Percentiles rank a stretch among this genome's conserved stretches.
Evolutionary conservation across 257 asterid species (phyloP).

Genomic region (Solanum raphanifolium): DNA sequence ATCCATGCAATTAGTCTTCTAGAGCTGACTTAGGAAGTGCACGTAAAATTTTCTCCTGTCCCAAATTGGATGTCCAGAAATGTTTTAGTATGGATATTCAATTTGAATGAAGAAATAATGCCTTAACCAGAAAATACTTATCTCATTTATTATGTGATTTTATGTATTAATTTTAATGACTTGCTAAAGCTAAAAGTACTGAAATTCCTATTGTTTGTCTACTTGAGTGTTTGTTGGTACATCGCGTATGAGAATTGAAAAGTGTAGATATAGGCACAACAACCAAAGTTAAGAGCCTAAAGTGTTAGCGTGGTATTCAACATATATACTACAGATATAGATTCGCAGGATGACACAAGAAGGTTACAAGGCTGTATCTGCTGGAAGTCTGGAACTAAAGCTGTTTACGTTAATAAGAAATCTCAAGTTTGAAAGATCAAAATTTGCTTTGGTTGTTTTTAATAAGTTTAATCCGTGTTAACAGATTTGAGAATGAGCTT

Average conservation of each 20-base stretch:
- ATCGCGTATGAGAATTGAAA: neutral
- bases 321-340: neutral
- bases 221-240: neutral
- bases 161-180: neutral
- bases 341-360: neutral
- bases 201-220: neutral
- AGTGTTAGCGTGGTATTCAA: neutral
- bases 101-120: neutral
- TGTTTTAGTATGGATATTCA: neutral
- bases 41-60: neutral
- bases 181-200: neutral
- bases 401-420: neutral
- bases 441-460: neutral
- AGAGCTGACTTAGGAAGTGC: neutral
- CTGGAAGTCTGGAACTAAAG: neutral
- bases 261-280: neutral
- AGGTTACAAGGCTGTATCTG: neutral
- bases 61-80: neutral
- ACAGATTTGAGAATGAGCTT: conserved; percentile 66
- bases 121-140: neutral
- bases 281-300: neutral
- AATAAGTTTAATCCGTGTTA: neutral
- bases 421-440: neutral
- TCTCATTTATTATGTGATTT: neutral
- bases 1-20: neutral